Conservation (phyloP, 2,329 filamentous ascomycete species). For the Pseudogymnoascus sp. region DNA sequence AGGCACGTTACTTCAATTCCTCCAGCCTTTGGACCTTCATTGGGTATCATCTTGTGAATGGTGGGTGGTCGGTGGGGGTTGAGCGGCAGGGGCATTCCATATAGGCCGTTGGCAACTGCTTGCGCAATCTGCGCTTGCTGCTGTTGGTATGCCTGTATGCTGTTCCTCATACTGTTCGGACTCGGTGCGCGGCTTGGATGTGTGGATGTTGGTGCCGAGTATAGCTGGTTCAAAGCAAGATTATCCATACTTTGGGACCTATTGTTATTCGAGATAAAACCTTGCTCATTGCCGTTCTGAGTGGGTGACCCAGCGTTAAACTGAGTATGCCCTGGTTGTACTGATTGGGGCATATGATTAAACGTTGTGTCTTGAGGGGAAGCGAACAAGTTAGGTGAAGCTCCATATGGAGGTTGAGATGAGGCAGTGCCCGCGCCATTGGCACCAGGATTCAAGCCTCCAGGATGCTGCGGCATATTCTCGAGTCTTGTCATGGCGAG, state of each 20-base stretch:
- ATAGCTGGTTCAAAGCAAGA: conserved; percentile 53
- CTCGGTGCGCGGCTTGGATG: conserved; percentile 73
- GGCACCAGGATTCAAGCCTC: conserved; percentile 18
- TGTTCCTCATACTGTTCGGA: conserved; percentile 47
- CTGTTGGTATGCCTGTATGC: conserved; percentile 37
- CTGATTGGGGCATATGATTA: conserved; percentile 14
- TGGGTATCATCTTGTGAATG: conserved; percentile 77
- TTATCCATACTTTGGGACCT: conserved; percentile 59
- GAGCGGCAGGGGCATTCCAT: conserved; percentile 41
- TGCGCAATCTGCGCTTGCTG: conserved; percentile 37
- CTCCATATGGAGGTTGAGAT: conserved; percentile 43
- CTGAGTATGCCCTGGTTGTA: conserved; percentile 26
- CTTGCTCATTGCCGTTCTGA: conserved; percentile 54
- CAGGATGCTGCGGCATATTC: conserved; percentile 28
- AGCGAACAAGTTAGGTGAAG: conserved; percentile 42
- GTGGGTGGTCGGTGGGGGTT: conserved; percentile 48
- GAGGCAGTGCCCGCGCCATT: conserved; percentile 29
- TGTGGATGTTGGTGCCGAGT: conserved; percentile 62
- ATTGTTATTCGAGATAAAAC: conserved; percentile 45
- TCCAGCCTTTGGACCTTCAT: conserved; percentile 71
- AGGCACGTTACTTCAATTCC: conserved; percentile 83
- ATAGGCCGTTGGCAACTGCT: conserved; percentile 41
- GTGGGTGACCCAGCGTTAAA: conserved; percentile 57
- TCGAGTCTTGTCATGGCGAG: conserved; percentile 79
- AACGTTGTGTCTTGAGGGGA: conserved; percentile 28